Conservation (phyloP, 1,284 basidiomycete species). For the Ceratorhiza oryzae-sativae region DNA sequence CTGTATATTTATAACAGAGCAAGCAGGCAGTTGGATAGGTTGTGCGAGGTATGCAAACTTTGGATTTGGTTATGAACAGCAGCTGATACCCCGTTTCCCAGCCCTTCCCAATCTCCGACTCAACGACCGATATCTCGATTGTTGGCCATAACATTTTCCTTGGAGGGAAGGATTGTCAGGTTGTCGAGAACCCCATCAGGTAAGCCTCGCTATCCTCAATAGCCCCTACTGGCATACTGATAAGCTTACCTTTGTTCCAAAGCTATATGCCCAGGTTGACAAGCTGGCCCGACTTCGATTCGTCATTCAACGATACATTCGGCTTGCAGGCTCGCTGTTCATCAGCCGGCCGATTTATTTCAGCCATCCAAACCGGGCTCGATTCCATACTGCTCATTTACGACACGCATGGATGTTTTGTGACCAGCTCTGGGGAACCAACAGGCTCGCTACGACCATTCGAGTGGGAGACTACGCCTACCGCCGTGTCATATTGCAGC, state of each 20-base stretch:
- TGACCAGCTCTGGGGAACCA: constrained; percentile 2
- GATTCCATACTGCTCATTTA: constrained; percentile 22
- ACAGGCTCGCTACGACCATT: background rate
- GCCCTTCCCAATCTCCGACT: constrained; percentile 20
- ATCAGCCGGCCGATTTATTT: background rate
- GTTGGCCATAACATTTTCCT: background rate
- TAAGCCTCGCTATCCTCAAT: background rate
- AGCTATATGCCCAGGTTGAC: background rate
- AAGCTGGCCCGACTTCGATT: constrained; percentile 14
- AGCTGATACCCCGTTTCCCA: background rate
- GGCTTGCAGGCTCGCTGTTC: constrained; percentile 1
- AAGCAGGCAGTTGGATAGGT: background rate
- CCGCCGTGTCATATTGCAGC: constrained; percentile 9
- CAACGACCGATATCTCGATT: background rate
- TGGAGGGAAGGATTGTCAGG: constrained; percentile 10
- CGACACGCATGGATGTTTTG: constrained; percentile 25
- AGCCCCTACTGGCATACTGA: background rate
- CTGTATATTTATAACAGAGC: background rate
- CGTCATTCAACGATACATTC: background rate
- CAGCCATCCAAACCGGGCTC: background rate
- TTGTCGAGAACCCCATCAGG: background rate
- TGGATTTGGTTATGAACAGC: background rate
- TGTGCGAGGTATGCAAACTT: constrained; percentile 3
- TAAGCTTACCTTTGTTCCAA: background rate
- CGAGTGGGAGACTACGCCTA: constrained; percentile 15